Conservation (phyloP, 106 monocot genomes). For the Dendrobium officinale region DNA sequence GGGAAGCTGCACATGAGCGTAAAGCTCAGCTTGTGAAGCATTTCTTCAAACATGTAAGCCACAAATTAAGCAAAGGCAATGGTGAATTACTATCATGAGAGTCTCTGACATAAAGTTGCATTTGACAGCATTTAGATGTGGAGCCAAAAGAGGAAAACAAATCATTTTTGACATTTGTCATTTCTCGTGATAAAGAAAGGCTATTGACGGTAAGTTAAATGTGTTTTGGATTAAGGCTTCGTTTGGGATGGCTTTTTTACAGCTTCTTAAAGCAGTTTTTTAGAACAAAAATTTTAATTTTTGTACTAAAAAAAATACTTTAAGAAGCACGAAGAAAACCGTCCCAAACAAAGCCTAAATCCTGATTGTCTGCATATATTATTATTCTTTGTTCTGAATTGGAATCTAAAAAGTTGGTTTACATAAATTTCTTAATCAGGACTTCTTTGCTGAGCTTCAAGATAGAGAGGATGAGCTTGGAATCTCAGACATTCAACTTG, state of each 20-base stretch:
- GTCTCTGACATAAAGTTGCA: constrained; percentile 5
- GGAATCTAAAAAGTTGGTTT: not conserved
- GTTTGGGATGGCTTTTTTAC: too few relatives aligned
- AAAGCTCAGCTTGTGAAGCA: constrained; percentile 47
- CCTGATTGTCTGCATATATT: not conserved
- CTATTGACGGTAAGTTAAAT: constrained; percentile 52
- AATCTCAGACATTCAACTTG: constrained; percentile 91
- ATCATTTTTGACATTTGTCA: constrained; percentile 71
- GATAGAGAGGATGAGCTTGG: constrained; percentile 75
- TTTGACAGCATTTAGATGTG: constrained; percentile 52
- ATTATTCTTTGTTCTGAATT: not conserved
- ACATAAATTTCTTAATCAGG: constrained; percentile 21
- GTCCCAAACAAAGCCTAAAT: not conserved
- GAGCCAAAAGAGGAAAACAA: constrained; percentile 75
- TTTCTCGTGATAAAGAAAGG: constrained; percentile 78
- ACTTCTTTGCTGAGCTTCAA: constrained; percentile 85
- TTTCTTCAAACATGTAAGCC: constrained; percentile 72
- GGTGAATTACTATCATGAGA: too few relatives aligned
- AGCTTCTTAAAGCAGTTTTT: too few relatives aligned
- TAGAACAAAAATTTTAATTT: too few relatives aligned
- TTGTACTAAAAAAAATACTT: too few relatives aligned
- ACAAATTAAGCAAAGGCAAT: not conserved
- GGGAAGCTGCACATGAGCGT: constrained; percentile 1
- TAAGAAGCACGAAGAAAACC: too few relatives aligned
- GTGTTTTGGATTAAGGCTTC: not conserved